These are phyloP conservation scores for Lumnitzera racemosa DNA, from an alignment of 345 rosid species.

Conservation along the genomic window DNA sequence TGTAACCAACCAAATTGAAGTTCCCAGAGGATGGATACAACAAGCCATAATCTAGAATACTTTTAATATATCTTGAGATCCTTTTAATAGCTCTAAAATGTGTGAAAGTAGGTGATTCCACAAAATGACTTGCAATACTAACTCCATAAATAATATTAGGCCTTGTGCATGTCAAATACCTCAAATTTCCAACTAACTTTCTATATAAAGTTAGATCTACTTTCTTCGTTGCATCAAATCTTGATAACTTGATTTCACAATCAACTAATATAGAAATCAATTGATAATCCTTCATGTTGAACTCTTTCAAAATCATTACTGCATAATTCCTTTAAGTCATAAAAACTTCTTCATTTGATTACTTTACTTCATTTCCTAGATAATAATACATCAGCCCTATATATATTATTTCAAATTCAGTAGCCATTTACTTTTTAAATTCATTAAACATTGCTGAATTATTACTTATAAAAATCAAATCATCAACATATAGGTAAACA, in stretches of 20 bases:
- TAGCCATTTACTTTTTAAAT: not conserved
- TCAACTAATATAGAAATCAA: not conserved
- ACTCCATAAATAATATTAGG: not conserved
- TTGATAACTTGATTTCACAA: not conserved
- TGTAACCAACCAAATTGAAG: no score
- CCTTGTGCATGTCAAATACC: conserved; percentile 7
- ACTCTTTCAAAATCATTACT: conserved; percentile 1
- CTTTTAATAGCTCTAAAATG: not conserved
- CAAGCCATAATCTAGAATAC: no score
- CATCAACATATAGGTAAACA: conserved; percentile 5
- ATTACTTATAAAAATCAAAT: conserved; percentile 7
- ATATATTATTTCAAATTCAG: conserved; percentile 6
- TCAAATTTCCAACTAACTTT: conserved; percentile 8
- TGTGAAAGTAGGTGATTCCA: not conserved
- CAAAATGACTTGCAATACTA: not conserved
- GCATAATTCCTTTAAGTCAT: conserved; percentile 2
- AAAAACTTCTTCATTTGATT: not conserved
- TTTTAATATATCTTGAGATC: conserved; percentile 2
- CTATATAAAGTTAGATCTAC: conserved; percentile 1
- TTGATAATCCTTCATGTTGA: not conserved
- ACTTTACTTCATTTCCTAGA: conserved; percentile 6
- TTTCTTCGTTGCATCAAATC: not conserved
- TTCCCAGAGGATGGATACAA: no score
- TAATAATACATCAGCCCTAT: not conserved
- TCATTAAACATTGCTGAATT: not conserved